phyloP scores from a whole-genome alignment of 108 stramenopile species.

The Cyclotella atomus region DNA sequence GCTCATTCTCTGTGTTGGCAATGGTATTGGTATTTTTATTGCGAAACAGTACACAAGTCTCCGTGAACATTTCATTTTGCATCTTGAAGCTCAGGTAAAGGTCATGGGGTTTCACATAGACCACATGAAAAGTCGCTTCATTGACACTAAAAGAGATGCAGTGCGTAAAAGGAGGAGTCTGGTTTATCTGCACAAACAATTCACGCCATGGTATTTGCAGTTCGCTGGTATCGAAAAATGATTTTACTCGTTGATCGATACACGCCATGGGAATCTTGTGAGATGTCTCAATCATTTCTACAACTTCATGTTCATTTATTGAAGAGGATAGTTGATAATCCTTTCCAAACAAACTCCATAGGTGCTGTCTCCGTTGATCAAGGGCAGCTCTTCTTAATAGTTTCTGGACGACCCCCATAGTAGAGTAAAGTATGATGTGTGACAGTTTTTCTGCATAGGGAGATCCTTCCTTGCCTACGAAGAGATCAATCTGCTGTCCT shows the following conservation, averaged over 20 bases:
- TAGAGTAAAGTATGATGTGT: constrained; percentile 28
- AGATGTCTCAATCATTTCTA: constrained; percentile 24
- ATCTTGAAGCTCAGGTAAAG: constrained; percentile 8
- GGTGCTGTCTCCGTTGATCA: constrained; percentile 25
- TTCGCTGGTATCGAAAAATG: constrained; percentile 27
- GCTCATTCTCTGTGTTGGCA: background rate
- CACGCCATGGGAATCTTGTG: constrained; percentile 21
- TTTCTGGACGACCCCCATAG: constrained; percentile 37
- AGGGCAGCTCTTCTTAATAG: constrained; percentile 12
- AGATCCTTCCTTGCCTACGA: constrained; percentile 34
- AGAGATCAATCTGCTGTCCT: constrained; percentile 35
- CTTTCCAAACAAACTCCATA: constrained; percentile 36
- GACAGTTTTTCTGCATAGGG: constrained; percentile 34
- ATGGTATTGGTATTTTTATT: background rate
- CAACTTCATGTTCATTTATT: constrained; percentile 2
- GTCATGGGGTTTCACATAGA: constrained; percentile 9
- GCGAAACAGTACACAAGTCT: background rate
- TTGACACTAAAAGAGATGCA: constrained; percentile 16
- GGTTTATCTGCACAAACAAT: constrained; percentile 19
- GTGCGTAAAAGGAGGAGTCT: constrained; percentile 28
- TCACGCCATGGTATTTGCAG: constrained; percentile 37
- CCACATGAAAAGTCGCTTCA: constrained; percentile 2
- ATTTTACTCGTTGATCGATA: constrained; percentile 23
- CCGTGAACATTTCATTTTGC: background rate
- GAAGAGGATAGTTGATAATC: constrained; percentile 1